Evolutionary conservation across 1,284 basidiomycete genomes (phyloP).

Genomic region (Pseudomicrostroma phylloplanum): DNA sequence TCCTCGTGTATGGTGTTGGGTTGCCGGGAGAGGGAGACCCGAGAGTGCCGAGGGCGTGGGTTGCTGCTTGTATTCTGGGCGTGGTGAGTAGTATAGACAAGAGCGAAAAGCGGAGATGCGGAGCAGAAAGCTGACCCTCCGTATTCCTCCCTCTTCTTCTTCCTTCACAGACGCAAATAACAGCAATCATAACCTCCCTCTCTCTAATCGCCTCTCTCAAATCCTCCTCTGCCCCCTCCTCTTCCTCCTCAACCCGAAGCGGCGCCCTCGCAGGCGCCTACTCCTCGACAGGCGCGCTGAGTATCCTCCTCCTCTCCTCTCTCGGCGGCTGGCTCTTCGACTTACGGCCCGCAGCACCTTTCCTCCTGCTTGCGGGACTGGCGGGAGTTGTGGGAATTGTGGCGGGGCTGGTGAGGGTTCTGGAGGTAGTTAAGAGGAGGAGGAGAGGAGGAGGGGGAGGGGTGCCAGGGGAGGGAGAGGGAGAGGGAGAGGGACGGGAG

Average conservation of each 20-base stretch:
- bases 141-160: too few species aligned
- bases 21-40: slow-evolving; percentile 22
- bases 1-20: slow-evolving; percentile 22
- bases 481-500: too few species aligned
- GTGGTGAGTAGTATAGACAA: slow-evolving; percentile 3
- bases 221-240: background rate
- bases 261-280: slow-evolving; percentile 36
- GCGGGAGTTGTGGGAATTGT: slow-evolving; percentile 16
- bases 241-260: background rate
- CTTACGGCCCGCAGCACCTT: slow-evolving; percentile 26
- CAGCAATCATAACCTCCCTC: background rate
- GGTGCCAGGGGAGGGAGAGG: too few species aligned
- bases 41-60: slow-evolving; percentile 18
- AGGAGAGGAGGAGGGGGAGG: too few species aligned
- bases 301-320: slow-evolving; percentile 31
- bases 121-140: background rate
- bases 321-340: slow-evolving; percentile 32
- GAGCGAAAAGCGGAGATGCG: background rate
- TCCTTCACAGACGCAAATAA: background rate
- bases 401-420: too few species aligned
- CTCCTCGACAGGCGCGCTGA: slow-evolving; percentile 28
- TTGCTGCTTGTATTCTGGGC: slow-evolving; percentile 25
- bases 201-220: background rate
- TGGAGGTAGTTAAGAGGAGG: too few species aligned
- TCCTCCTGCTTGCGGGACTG: slow-evolving; percentile 29